Conservation (phyloP, 352 stramenopile genomes). For the Globisporangium cystogenes region DNA sequence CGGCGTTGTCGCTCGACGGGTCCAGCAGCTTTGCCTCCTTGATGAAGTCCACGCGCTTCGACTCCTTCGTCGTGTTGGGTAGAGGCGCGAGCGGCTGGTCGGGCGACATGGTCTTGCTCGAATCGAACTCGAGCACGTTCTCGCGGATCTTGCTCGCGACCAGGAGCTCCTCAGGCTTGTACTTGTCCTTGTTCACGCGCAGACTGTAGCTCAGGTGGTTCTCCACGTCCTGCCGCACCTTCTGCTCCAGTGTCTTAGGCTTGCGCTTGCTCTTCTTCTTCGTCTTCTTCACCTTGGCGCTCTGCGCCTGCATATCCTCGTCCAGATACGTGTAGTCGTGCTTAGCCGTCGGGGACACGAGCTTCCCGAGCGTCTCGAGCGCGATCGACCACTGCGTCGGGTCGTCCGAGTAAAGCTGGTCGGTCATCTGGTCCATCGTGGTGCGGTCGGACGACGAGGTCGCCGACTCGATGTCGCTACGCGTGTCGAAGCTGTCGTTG, state of each 20-base stretch:
- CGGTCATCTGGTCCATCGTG: slow-evolving; percentile 21
- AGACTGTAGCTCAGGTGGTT: slow-evolving; percentile 31
- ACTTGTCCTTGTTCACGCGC: slow-evolving; percentile 12
- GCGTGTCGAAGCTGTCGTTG: slow-evolving; percentile 20
- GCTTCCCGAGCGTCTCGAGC: slow-evolving; percentile 36
- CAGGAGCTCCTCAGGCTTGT: slow-evolving; percentile 7
- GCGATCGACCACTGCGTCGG: slow-evolving; percentile 27
- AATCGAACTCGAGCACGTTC: slow-evolving; percentile 43
- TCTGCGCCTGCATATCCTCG: neutral
- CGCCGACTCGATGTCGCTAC: slow-evolving; percentile 4
- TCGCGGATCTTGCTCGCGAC: slow-evolving; percentile 23
- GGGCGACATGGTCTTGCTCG: slow-evolving; percentile 22
- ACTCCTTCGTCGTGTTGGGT: slow-evolving; percentile 30
- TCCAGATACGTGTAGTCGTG: slow-evolving; percentile 5
- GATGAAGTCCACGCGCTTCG: slow-evolving; percentile 35
- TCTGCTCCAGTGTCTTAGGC: slow-evolving; percentile 13
- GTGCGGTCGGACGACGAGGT: slow-evolving; percentile 1
- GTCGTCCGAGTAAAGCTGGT: slow-evolving; percentile 37
- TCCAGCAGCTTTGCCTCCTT: slow-evolving; percentile 35
- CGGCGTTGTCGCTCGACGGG: slow-evolving; percentile 33
- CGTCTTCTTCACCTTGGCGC: slow-evolving; percentile 1
- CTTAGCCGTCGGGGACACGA: slow-evolving; percentile 22
- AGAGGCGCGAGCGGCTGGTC: slow-evolving; percentile 43
- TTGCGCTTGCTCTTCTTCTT: slow-evolving; percentile 24
- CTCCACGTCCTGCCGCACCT: slow-evolving; percentile 32